These are phyloP conservation scores for Linderina pennispora DNA, from an alignment of 192 early-diverging fungal species.

Conservation along the genomic window DNA sequence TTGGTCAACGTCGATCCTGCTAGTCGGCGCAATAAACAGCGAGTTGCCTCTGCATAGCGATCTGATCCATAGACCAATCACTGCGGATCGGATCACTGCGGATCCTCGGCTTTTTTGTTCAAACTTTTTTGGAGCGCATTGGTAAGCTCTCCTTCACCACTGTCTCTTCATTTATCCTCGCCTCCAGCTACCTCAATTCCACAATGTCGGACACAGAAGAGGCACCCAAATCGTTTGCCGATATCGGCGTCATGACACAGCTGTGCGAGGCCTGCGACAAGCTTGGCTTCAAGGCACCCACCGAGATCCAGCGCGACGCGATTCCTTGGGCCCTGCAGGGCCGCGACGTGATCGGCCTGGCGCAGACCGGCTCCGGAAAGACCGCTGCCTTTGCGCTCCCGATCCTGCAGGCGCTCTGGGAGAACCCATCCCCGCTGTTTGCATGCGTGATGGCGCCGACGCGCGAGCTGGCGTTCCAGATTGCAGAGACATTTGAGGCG, in stretches of 20 bases:
- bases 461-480: constrained; percentile 93
- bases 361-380: constrained; percentile 93
- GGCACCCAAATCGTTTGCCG: constrained; percentile 14
- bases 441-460: constrained; percentile 97
- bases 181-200: not conserved
- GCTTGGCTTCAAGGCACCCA: constrained; percentile 81
- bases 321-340: constrained; percentile 91
- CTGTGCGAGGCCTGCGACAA: constrained; percentile 86
- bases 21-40: too few relatives aligned
- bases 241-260: constrained; percentile 74
- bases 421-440: constrained; percentile 84
- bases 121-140: too few relatives aligned
- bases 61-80: too few relatives aligned
- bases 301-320: constrained; percentile 85
- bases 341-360: constrained; percentile 94
- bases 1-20: too few relatives aligned
- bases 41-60: too few relatives aligned
- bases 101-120: too few relatives aligned
- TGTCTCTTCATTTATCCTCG: not conserved
- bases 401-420: constrained; percentile 80
- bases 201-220: not conserved
- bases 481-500: constrained; percentile 86
- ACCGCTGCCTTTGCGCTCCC: constrained; percentile 83
- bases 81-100: too few relatives aligned
- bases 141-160: not conserved